A percentile compares a stretch with the other conserved stretches of the same genome.
phyloP scores from a whole-genome alignment of 2,329 filamentous ascomycete genomes.

The Phyllachora maydis region DNA sequence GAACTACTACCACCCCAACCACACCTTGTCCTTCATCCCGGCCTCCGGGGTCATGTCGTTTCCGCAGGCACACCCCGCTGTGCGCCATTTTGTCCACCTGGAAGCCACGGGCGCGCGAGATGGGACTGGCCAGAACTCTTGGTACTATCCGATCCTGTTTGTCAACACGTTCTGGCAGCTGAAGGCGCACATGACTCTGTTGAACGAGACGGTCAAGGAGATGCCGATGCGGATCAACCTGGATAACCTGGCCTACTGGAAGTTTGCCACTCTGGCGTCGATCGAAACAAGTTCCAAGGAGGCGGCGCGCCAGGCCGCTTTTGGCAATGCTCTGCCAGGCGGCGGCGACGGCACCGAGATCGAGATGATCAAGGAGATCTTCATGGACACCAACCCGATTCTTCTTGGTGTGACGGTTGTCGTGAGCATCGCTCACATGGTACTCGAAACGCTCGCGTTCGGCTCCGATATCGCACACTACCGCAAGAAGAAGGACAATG shows the following conservation, averaged over 20 bases:
- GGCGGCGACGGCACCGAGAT: slow-evolving; percentile 84
- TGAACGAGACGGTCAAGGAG: slow-evolving; percentile 75
- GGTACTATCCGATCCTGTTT: slow-evolving; percentile 83
- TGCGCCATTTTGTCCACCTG: slow-evolving; percentile 58
- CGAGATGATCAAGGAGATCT: slow-evolving; percentile 90
- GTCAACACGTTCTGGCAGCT: slow-evolving; percentile 97
- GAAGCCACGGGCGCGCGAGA: slow-evolving; percentile 71
- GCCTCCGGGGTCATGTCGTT: slow-evolving; percentile 53
- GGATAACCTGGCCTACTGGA: slow-evolving; percentile 68
- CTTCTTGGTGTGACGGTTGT: slow-evolving; percentile 68
- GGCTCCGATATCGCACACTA: slow-evolving; percentile 96
- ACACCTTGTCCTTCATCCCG: slow-evolving; percentile 73
- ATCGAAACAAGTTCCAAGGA: slow-evolving; percentile 80
- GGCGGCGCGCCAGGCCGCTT: slow-evolving; percentile 56
- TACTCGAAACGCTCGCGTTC: slow-evolving; percentile 92
- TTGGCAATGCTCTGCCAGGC: slow-evolving; percentile 47
- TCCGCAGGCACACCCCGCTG: slow-evolving; percentile 46
- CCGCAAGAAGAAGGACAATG: slow-evolving; percentile 98
- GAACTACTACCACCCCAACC: slow-evolving; percentile 90
- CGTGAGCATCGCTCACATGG: slow-evolving; percentile 75
- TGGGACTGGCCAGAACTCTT: slow-evolving; percentile 65
- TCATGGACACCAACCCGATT: slow-evolving; percentile 86
- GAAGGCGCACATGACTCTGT: slow-evolving; percentile 68
- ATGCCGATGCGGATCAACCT: slow-evolving; percentile 71
- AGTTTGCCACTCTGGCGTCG: slow-evolving; percentile 68